Base-by-base conservation (phyloP, 257 asterid species). In the Plantago ovata region DNA sequence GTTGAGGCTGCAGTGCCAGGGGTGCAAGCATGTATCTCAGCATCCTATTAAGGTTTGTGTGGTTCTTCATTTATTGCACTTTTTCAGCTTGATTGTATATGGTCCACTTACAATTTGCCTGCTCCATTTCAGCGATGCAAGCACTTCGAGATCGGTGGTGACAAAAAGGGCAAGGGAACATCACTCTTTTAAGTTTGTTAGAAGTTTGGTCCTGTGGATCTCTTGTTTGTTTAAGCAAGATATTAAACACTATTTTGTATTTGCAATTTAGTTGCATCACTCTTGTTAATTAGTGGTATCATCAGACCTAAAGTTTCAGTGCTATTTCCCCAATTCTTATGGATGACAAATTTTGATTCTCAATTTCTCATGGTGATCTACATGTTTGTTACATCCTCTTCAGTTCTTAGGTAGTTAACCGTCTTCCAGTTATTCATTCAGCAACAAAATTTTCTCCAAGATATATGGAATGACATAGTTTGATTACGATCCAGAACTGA, bases 1-100 rank as follows among this genome's bases (percentile, higher is more conserved):
- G 39, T 14, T 57, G 39, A 57, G 62, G 62, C 47, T 57, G 19
- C 62, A 57, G 21, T 57, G 62, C 62, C 62, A 57, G 38, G 45
- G 50, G 13, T 57, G 62, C 39, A 57, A 57, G 45, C 62, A 57
- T 9, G 47, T 57, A 10, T 54, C 60, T 36, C 60, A 54, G 45
- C 60, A 54, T 8, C 24, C 60, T 15, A 54, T 54, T 14, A 54
- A 54, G 60, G 60, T 54, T 22, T 4, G 56, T 4, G 38, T 4
- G 12, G 10, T 22, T 5, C 28, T 22, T 50, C n/a, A 50, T 3
- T 50, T 8, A 3, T 50, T 32, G 4, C 21, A 4, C 9, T 1
- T 21, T 9, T 12, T 10, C n/a, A 23, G 13, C 10, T 13, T 10
- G 18, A 0, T 12, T 4, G 36, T 21, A 9, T 13, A 49, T 18